Evolutionary conservation across 2,329 filamentous ascomycete species (phyloP).

Genomic region (Aspergillus tubingensis): DNA sequence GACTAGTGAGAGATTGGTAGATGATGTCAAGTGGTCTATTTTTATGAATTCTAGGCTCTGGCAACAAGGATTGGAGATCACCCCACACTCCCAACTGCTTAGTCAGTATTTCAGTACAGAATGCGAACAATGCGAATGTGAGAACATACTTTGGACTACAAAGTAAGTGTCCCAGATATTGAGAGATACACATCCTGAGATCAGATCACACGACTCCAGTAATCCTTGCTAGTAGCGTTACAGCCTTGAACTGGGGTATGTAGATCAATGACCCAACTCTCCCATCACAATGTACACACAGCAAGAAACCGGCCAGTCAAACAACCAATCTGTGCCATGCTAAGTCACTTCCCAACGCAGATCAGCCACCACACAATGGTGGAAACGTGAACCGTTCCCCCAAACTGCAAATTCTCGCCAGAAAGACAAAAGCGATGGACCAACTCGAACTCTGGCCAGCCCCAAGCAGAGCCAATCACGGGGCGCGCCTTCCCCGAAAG

Average conservation of each 20-base stretch:
- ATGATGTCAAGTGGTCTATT: neutral
- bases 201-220: neutral
- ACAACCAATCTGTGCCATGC: neutral
- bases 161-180: too few relatives aligned
- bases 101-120: neutral
- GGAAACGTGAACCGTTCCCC: neutral
- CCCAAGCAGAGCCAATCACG: constrained; percentile 17
- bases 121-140: neutral
- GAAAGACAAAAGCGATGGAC: neutral
- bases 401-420: neutral
- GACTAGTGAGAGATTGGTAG: neutral
- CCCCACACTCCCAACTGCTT: neutral
- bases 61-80: neutral
- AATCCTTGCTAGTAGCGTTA: neutral
- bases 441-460: constrained; percentile 6
- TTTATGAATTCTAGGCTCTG: neutral
- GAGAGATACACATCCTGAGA: neutral
- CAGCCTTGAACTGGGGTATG: neutral
- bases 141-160: neutral
- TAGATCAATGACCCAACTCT: neutral
- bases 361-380: neutral
- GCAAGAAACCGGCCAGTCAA: neutral
- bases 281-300: neutral
- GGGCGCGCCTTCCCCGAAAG: constrained; percentile 3
- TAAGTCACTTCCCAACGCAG: neutral